These are phyloP conservation scores for Tetrapisispora namnaoensis DNA, from an alignment of 805 yeast species.

Conservation along the genomic window DNA sequence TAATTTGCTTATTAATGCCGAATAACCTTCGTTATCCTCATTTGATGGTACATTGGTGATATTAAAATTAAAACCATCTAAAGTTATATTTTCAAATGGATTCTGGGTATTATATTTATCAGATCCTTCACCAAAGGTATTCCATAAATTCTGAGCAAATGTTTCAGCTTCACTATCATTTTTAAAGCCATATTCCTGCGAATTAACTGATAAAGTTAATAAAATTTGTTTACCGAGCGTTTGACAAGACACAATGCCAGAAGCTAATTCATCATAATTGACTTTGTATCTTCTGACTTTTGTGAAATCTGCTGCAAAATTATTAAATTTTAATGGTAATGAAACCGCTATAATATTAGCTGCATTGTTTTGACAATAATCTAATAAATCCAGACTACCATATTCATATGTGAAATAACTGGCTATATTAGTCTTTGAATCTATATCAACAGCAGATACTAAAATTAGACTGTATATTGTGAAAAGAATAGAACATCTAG, in stretches of 20 bases:
- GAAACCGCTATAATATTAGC: constrained; percentile 68
- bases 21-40: constrained; percentile 51
- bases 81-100: constrained; percentile 60
- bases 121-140: constrained; percentile 51
- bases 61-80: constrained; percentile 93
- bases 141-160: constrained; percentile 52
- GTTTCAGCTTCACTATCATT: constrained; percentile 65
- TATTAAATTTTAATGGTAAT: constrained; percentile 56
- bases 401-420: constrained; percentile 87
- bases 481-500: not conserved
- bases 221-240: constrained; percentile 62
- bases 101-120: constrained; percentile 35
- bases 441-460: constrained; percentile 26
- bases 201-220: constrained; percentile 61
- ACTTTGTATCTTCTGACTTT: constrained; percentile 36
- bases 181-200: constrained; percentile 77
- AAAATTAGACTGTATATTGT: not conserved
- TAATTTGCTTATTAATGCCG: constrained; percentile 43
- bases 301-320: constrained; percentile 45
- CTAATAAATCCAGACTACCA: constrained; percentile 40
- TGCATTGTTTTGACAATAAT: constrained; percentile 57
- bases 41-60: constrained; percentile 42
- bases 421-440: constrained; percentile 51
- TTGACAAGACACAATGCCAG: constrained; percentile 70
- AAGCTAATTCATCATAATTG: constrained; percentile 45